These are phyloP conservation scores for Triangularia verruculosa DNA, from an alignment of 2,329 filamentous ascomycete species.

Conservation along the genomic window DNA sequence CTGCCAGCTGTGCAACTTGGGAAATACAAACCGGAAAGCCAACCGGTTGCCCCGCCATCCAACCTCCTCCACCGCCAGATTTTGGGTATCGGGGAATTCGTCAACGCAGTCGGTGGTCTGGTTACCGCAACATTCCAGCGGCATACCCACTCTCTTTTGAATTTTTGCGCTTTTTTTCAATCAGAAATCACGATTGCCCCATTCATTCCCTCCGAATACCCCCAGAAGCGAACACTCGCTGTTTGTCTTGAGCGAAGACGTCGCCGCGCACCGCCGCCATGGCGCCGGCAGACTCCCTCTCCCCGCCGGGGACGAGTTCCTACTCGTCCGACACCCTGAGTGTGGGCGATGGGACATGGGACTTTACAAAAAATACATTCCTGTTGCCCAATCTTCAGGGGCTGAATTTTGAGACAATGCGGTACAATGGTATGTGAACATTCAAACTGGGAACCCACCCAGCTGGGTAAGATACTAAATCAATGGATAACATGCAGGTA, in stretches of 20 bases:
- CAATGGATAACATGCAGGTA: constrained; percentile 49
- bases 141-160: background rate
- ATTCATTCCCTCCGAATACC: background rate
- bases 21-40: background rate
- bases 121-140: constrained; percentile 8
- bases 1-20: background rate
- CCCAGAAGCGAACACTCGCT: background rate
- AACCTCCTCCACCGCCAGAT: constrained; percentile 6
- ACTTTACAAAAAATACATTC: constrained; percentile 72
- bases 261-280: constrained; percentile 45
- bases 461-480: background rate
- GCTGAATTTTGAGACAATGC: constrained; percentile 77
- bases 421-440: constrained; percentile 67
- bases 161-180: background rate
- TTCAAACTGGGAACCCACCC: background rate
- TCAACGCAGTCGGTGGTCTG: background rate
- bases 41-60: background rate
- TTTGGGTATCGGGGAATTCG: background rate
- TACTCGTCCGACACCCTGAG: constrained; percentile 72
- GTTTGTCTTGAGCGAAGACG: constrained; percentile 7
- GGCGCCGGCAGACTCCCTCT: constrained; percentile 58
- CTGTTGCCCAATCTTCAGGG: constrained; percentile 74
- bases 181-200: background rate
- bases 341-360: constrained; percentile 83
- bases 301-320: constrained; percentile 67